A percentile compares a stretch with the other conserved stretches of the same genome.
Conservation (phyloP, 1,139 yeast species). For the Eremothecium sinecaudum region DNA sequence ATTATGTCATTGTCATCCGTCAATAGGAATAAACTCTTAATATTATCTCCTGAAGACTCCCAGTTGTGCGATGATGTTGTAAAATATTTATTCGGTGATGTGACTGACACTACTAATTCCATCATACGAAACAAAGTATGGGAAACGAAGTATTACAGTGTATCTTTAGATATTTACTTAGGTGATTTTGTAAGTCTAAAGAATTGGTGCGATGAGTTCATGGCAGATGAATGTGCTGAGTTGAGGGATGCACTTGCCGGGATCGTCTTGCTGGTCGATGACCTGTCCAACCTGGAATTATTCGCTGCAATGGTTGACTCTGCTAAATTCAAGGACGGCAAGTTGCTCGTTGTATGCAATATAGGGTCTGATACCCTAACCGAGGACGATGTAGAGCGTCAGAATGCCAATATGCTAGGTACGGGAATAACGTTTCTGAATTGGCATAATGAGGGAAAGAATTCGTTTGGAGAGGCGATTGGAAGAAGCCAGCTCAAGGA, state of each 20-base stretch:
- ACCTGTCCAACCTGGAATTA: background rate
- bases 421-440: slow-evolving; percentile 18
- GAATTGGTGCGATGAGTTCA: slow-evolving; percentile 25
- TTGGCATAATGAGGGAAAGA: slow-evolving; percentile 10
- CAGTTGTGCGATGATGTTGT: background rate
- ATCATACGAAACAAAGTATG: slow-evolving; percentile 20
- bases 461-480: slow-evolving; percentile 23
- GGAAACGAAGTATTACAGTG: slow-evolving; percentile 28
- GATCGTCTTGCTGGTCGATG: slow-evolving; percentile 15
- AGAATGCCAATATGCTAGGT: slow-evolving; percentile 4
- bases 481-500: slow-evolving; percentile 25
- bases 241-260: slow-evolving; percentile 28
- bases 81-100: slow-evolving; percentile 4
- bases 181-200: slow-evolving; percentile 21
- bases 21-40: slow-evolving; percentile 3
- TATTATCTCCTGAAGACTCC: slow-evolving; percentile 2
- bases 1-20: too few relatives aligned
- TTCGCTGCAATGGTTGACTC: slow-evolving; percentile 1
- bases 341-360: slow-evolving; percentile 3
- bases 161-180: slow-evolving; percentile 27
- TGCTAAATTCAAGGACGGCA: slow-evolving; percentile 1
- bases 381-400: slow-evolving; percentile 1
- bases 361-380: background rate
- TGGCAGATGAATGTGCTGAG: slow-evolving; percentile 19
- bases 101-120: slow-evolving; percentile 6